phyloP scores from a whole-genome alignment of 306 rosid genomes.

The Boehmeria nivea region DNA sequence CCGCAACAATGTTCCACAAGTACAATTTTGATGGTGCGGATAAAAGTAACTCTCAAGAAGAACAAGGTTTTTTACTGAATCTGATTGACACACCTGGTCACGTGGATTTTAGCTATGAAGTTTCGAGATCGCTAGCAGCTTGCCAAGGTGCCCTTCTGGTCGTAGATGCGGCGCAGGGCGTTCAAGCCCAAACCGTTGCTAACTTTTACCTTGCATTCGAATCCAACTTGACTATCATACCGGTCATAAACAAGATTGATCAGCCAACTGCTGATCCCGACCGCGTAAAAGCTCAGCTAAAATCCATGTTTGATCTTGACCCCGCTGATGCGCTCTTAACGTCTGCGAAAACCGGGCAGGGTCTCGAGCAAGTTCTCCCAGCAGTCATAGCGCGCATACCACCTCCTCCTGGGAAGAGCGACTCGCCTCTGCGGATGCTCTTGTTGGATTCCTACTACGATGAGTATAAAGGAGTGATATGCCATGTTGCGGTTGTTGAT shows the following conservation, averaged over 20 bases:
- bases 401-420: conserved; percentile 68
- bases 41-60: conserved; percentile 26
- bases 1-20: conserved; percentile 89
- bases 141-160: conserved; percentile 93
- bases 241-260: conserved; percentile 84
- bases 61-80: conserved; percentile 49
- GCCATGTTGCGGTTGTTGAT: conserved; percentile 90
- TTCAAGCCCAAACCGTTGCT: conserved; percentile 93
- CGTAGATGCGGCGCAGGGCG: conserved; percentile 95
- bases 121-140: conserved; percentile 87
- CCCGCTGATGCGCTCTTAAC: conserved; percentile 73
- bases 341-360: conserved; percentile 90
- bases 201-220: conserved; percentile 89
- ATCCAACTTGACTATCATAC: conserved; percentile 64
- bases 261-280: conserved; percentile 95
- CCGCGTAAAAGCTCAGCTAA: conserved; percentile 72
- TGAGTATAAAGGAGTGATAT: conserved; percentile 87
- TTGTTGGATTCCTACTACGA: conserved; percentile 88
- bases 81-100: conserved; percentile 92
- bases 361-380: conserved; percentile 90
- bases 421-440: conserved; percentile 77
- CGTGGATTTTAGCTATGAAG: conserved; percentile 91
- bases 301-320: conserved; percentile 86
- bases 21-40: conserved; percentile 25
- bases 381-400: conserved; percentile 78